These are phyloP conservation scores for Colletotrichum echinochloae DNA, from an alignment of 2,329 filamentous ascomycete species.

Conservation along the genomic window DNA sequence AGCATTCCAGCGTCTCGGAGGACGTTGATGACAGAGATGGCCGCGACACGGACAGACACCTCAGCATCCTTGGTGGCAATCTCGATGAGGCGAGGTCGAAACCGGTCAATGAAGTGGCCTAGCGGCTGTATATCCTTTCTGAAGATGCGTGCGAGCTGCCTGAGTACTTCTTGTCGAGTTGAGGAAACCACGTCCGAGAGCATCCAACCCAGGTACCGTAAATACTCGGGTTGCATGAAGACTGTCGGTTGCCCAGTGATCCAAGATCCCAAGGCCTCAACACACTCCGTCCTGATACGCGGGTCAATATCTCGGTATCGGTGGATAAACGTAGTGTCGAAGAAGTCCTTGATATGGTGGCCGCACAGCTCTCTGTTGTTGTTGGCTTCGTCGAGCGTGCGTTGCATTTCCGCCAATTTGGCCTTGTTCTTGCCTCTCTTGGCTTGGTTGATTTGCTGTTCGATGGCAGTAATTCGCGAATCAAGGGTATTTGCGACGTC, in stretches of 20 bases:
- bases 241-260: constrained; percentile 85
- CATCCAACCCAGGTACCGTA: constrained; percentile 96
- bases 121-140: constrained; percentile 84
- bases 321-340: constrained; percentile 94
- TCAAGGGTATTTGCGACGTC: constrained; percentile 78
- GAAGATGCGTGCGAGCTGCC: constrained; percentile 84
- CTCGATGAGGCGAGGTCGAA: constrained; percentile 87
- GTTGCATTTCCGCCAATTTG: constrained; percentile 78
- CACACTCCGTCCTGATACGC: constrained; percentile 88
- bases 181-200: constrained; percentile 82
- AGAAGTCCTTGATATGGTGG: constrained; percentile 82
- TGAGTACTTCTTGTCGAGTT: constrained; percentile 87
- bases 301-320: constrained; percentile 95
- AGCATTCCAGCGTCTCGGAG: constrained; percentile 87
- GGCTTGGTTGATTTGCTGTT: constrained; percentile 83
- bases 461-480: constrained; percentile 78
- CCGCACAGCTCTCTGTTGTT: constrained; percentile 77
- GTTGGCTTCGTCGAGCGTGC: constrained; percentile 77
- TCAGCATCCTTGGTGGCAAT: constrained; percentile 92
- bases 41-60: constrained; percentile 79
- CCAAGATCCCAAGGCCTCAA: constrained; percentile 89
- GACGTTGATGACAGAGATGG: constrained; percentile 84
- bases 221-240: constrained; percentile 90
- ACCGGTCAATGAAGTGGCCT: constrained; percentile 93
- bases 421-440: constrained; percentile 81